A percentile compares a stretch with the other conserved stretches of the same genome.
These are phyloP conservation scores for Nyssa sinensis DNA, from an alignment of 148 eudicot genomes.

Conservation along the genomic window DNA sequence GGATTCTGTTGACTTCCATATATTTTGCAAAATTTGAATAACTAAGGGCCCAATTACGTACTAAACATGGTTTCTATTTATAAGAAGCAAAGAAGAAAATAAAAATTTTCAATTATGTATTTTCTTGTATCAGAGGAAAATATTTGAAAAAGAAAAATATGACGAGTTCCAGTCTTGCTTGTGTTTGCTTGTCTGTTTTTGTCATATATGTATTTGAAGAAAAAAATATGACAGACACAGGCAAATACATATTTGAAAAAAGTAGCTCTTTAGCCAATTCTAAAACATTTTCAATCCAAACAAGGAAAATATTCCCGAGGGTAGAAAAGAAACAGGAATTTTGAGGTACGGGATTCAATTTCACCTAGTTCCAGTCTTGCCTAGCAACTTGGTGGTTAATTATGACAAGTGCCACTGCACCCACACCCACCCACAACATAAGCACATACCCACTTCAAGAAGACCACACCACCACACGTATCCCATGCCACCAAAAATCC, in stretches of 20 bases:
- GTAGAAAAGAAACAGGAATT: too few species aligned
- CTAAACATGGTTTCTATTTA: slow-evolving; percentile 2
- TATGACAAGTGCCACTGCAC: background rate
- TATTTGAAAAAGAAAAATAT: background rate
- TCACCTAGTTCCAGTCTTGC: too few species aligned
- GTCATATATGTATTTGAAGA: too few species aligned
- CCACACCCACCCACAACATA: background rate
- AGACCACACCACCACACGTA: too few species aligned
- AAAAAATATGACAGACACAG: too few species aligned
- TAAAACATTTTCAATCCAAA: too few species aligned
- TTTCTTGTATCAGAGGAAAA: background rate
- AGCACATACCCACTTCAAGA: background rate
- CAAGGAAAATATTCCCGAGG: too few species aligned
- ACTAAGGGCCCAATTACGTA: background rate
- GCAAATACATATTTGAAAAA: too few species aligned
- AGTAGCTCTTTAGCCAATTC: too few species aligned
- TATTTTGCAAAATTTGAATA: background rate
- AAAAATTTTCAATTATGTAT: background rate
- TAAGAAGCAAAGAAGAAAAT: background rate
- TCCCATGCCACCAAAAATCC: too few species aligned
- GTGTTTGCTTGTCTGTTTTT: too few species aligned
- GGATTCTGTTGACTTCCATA: background rate
- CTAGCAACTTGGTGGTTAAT: slow-evolving; percentile 2
- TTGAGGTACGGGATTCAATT: background rate
- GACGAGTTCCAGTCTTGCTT: too few species aligned